Conservation (phyloP, 2,329 filamentous ascomycete species). For the Penicillium crustosum region DNA sequence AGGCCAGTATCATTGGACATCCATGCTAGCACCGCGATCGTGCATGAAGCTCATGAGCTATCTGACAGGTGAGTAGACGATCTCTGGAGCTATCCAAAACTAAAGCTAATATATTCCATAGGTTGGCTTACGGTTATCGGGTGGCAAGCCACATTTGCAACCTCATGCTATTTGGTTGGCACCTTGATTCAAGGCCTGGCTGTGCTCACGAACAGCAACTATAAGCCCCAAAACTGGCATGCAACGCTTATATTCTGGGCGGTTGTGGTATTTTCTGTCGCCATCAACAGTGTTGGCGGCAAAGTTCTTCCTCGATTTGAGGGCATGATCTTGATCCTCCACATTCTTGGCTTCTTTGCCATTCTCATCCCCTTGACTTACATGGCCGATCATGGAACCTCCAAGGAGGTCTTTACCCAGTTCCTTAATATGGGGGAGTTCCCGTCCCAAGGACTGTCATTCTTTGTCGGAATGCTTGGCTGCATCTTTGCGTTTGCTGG, state of each 20-base stretch:
- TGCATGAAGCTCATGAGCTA: conserved; percentile 42
- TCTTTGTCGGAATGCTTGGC: conserved; percentile 36
- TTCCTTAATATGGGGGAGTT: conserved; percentile 51
- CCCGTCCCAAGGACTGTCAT: conserved; percentile 44
- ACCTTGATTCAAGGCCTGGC: conserved; percentile 40
- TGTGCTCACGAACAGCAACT: conserved; percentile 39
- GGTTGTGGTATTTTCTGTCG: conserved; percentile 39
- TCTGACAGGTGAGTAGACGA: conserved; percentile 28
- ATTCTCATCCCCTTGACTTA: conserved; percentile 51
- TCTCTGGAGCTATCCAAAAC: neutral
- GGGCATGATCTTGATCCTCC: conserved; percentile 50
- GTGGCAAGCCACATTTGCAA: conserved; percentile 47
- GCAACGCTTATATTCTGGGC: conserved; percentile 51
- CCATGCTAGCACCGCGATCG: conserved; percentile 40
- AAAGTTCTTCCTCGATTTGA: conserved; percentile 50
- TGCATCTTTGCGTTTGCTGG: conserved; percentile 42
- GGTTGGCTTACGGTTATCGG: conserved; percentile 45
- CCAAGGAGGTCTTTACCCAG: conserved; percentile 47
- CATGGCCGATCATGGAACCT: conserved; percentile 43
- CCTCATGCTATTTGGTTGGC: conserved; percentile 33
- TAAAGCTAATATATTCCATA: conserved; percentile 6
- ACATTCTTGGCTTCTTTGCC: conserved; percentile 55
- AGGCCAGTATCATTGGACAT: conserved; percentile 45
- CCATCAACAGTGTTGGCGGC: conserved; percentile 48
- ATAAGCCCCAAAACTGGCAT: conserved; percentile 48